Percentiles rank a stretch among this genome's conserved stretches.
phyloP scores from a whole-genome alignment of 805 yeast species.

The Candida qinlingensis region DNA sequence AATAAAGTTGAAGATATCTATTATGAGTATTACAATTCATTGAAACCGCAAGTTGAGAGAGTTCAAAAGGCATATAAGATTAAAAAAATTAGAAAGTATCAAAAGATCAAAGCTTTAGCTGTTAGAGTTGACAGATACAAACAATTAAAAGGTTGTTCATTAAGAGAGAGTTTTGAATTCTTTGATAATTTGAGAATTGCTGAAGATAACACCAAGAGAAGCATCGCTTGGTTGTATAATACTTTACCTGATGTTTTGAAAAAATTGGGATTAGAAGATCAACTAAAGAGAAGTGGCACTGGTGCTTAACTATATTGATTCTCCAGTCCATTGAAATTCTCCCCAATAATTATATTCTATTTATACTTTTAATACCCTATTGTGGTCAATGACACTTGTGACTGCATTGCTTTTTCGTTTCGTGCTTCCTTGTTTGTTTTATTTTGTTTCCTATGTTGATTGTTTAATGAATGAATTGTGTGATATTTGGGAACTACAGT shows the following conservation, averaged over 20 bases:
- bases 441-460: background rate
- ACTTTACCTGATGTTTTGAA: conserved; percentile 27
- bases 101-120: conserved; percentile 32
- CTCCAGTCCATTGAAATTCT: conserved; percentile 49
- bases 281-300: conserved; percentile 19
- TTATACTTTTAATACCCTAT: background rate
- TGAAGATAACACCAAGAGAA: conserved; percentile 27
- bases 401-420: background rate
- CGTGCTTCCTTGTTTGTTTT: background rate
- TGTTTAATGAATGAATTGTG: background rate
- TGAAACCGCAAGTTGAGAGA: conserved; percentile 30
- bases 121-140: conserved; percentile 31
- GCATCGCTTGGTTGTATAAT: conserved; percentile 34
- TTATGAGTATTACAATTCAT: conserved; percentile 27
- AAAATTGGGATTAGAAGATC: conserved; percentile 25
- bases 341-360: conserved; percentile 42
- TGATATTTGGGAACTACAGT: too few species aligned
- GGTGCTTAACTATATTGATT: conserved; percentile 1
- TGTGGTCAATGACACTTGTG: too few species aligned
- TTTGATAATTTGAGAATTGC: conserved; percentile 28
- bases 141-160: conserved; percentile 21
- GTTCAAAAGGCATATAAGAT: conserved; percentile 30
- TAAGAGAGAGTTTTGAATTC: conserved; percentile 26
- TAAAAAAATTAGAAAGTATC: conserved; percentile 32
- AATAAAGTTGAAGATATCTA: conserved; percentile 28